These are phyloP conservation scores for Logfia minima DNA, from an alignment of 129 eudicot genomes.

Conservation along the genomic window DNA sequence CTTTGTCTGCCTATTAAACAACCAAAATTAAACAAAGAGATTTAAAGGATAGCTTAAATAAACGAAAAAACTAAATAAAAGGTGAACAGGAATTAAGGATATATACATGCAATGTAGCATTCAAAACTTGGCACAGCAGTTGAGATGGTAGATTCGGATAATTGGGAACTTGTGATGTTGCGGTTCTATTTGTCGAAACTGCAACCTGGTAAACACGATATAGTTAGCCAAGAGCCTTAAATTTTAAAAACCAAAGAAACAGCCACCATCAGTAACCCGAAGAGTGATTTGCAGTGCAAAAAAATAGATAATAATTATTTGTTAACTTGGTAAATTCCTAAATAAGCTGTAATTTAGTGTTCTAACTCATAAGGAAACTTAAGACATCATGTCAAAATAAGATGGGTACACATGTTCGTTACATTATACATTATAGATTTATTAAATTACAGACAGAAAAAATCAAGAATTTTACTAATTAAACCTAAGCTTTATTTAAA, in stretches of 20 bases:
- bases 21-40: slow-evolving; percentile 5
- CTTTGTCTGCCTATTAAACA: slow-evolving; percentile 87
- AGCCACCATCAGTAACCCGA: not conserved
- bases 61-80: not conserved
- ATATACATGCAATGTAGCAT: slow-evolving; percentile 89
- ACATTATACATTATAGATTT: not conserved
- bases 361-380: not conserved
- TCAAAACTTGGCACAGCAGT: slow-evolving; percentile 94
- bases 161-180: slow-evolving; percentile 92
- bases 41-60: not conserved
- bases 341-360: not conserved
- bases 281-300: not conserved
- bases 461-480: not conserved
- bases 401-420: not conserved
- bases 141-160: slow-evolving; percentile 96
- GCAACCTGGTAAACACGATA: slow-evolving; percentile 65
- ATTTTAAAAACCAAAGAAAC: not conserved
- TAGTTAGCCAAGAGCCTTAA: not conserved
- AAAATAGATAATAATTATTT: not conserved
- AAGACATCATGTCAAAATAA: not conserved
- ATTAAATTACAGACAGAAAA: not conserved
- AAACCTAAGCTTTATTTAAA: not conserved
- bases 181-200: slow-evolving; percentile 83
- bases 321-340: not conserved
- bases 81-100: slow-evolving; percentile 3